Evolutionary conservation across 2,329 filamentous ascomycete genomes (phyloP).

Genomic region (Scedosporium minutisporum): DNA sequence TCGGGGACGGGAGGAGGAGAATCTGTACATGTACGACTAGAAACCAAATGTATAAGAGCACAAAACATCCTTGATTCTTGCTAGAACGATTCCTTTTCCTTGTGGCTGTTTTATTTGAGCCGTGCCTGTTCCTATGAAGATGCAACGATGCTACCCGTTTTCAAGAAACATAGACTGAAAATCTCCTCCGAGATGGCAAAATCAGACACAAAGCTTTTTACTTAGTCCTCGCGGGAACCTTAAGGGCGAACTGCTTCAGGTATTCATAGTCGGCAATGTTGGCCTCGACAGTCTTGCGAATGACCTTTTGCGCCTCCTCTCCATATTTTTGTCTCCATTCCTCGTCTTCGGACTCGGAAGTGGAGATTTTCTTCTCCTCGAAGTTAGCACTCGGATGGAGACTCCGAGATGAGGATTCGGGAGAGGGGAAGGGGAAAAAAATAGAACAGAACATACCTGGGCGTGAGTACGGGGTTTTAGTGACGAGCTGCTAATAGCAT

Average conservation of each 20-base stretch:
- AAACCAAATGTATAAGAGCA: constrained; percentile 3
- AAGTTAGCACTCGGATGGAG: constrained; percentile 4
- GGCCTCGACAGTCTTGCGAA: constrained; percentile 59
- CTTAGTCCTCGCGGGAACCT: constrained; percentile 18
- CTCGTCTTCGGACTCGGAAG: constrained; percentile 54
- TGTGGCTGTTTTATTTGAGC: neutral
- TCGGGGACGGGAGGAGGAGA: neutral
- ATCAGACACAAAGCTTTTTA: neutral
- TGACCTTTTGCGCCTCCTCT: constrained; percentile 58
- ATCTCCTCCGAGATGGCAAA: neutral
- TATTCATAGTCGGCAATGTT: constrained; percentile 73
- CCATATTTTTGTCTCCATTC: constrained; percentile 71
- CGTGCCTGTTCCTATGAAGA: neutral
- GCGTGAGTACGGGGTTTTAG: constrained; percentile 61
- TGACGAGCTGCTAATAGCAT: constrained; percentile 74
- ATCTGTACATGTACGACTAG: constrained; percentile 5
- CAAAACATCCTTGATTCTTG: neutral
- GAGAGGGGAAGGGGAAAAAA: constrained; percentile 4
- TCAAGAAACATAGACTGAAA: neutral
- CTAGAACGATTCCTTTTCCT: neutral
- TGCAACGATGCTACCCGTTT: neutral
- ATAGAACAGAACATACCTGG: constrained; percentile 35
- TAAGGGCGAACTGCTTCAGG: constrained; percentile 66
- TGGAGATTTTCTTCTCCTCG: constrained; percentile 46
- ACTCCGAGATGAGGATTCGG: constrained; percentile 10